Percentiles rank a stretch among this genome's conserved stretches.
phyloP scores from a whole-genome alignment of 192 early-diverging fungal genomes.

The Geranomyces variabilis region DNA sequence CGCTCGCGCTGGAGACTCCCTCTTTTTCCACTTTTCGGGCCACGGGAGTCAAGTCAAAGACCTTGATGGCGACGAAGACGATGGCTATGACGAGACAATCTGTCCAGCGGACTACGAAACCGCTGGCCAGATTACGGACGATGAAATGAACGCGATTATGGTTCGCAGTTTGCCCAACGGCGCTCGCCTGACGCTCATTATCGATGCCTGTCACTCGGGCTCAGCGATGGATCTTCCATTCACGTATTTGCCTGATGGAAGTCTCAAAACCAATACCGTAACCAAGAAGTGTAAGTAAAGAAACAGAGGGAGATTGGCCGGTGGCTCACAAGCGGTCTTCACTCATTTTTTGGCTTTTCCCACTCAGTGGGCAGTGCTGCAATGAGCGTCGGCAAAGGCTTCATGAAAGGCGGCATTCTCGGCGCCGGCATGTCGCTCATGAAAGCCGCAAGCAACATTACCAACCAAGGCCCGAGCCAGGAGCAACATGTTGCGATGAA shows the following conservation, averaged over 20 bases:
- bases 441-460: slow-evolving; percentile 18
- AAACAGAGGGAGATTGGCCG: too few species aligned
- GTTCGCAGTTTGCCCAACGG: slow-evolving; percentile 61
- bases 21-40: slow-evolving; percentile 81
- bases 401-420: slow-evolving; percentile 25
- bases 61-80: slow-evolving; percentile 51
- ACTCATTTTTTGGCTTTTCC: too few species aligned
- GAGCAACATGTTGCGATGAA: slow-evolving; percentile 21
- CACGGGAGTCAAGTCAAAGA: slow-evolving; percentile 63
- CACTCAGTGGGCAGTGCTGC: slow-evolving; percentile 21
- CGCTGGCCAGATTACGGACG: slow-evolving; percentile 71
- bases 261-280: slow-evolving; percentile 32
- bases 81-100: slow-evolving; percentile 62
- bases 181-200: slow-evolving; percentile 70
- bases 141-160: slow-evolving; percentile 49
- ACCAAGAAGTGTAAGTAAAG: not conserved
- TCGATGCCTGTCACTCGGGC: slow-evolving; percentile 72
- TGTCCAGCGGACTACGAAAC: slow-evolving; percentile 73
- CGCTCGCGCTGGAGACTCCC: slow-evolving; percentile 69
- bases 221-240: slow-evolving; percentile 51
- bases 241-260: slow-evolving; percentile 48
- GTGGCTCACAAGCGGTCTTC: not conserved
- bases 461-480: not conserved
- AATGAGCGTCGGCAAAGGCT: slow-evolving; percentile 14
- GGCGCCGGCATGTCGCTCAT: slow-evolving; percentile 34